Evolutionary conservation across 345 rosid species (phyloP), one percentile per base, ranked within the genome.

Genomic region (Hibiscus mutabilis): DNA sequence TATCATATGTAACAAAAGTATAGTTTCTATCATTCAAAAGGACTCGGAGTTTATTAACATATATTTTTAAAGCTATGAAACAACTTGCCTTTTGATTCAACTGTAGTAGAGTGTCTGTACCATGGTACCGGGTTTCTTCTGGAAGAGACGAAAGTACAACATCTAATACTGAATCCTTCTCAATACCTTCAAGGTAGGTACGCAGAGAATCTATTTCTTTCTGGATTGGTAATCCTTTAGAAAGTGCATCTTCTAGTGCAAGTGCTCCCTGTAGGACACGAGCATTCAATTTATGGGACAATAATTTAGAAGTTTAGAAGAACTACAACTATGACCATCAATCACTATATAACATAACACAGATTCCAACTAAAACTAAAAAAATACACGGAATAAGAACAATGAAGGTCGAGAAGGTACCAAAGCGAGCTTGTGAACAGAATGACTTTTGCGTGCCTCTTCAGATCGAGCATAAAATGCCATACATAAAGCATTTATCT

Each of bases 381-480:
- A 25, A 57, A 29, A 18, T 9, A 78, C 18, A 11, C 2, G 68
- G 19, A 35, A 44, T 42, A 65, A 74, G n/a, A 71, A 37, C 19
- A 74, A 31, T 47, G 22, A 49, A 49, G 35, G 29, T 42, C 35
- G 25, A 40, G 73, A 62, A 63, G 68, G 81, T 84, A 95, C 99
- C 91, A 89, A 77, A 68, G 97, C 92, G 75, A 95, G 97, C 89
- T 88, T 95, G 85, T 92, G 97, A 84, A 86, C 89, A 74, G 92
- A 92, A 84, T 92, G 91, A 79, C 86, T 90, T 79, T 86, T 88
- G 46, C 91, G 92, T 65, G 97, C 91, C 82, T 90, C 98, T 83
- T 92, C 97, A 66, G 97, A 92, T 72, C 92, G 88, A 1, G 97
- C 99, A 80, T 86, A 92, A 82, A 95, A 95, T 73, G 99, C 97